A percentile compares a stretch with the other conserved stretches of the same genome.
Conservation (phyloP, 129 eudicot genomes). For the Helianthus tuberosus region DNA sequence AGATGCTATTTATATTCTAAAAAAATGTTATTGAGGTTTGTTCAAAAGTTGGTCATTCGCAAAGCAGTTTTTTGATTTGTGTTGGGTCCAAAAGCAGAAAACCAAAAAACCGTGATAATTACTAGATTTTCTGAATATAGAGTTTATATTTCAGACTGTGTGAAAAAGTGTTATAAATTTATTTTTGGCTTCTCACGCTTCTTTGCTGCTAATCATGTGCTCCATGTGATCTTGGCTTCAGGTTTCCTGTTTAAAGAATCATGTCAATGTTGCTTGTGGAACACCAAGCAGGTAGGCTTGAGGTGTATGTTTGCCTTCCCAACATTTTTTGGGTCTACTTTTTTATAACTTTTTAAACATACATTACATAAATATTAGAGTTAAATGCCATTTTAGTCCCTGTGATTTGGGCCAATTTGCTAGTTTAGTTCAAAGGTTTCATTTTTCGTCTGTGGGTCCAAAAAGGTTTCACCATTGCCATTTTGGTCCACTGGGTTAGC, state of each 20-base stretch:
- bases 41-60: no score
- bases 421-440: no score
- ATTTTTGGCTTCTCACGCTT: conserved; percentile 1
- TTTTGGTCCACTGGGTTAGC: no score
- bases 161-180: not conserved
- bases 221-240: conserved; percentile 30
- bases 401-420: no score
- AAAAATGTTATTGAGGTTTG: not conserved
- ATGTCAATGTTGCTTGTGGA: conserved; percentile 84
- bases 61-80: no score
- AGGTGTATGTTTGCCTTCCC: conserved; percentile 1
- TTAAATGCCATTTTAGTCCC: no score
- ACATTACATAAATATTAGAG: no score
- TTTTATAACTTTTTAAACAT: no score
- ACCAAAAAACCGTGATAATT: not conserved
- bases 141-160: not conserved
- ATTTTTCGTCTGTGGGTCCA: no score
- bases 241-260: conserved; percentile 71
- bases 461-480: no score
- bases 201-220: conserved; percentile 6
- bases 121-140: not conserved
- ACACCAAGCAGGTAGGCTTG: conserved; percentile 81
- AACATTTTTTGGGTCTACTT: not conserved
- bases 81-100: no score
- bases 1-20: not conserved